Evolutionary conservation across 1,139 yeast species (phyloP).

Genomic region (Saccharomycopsis hybrid): DNA sequence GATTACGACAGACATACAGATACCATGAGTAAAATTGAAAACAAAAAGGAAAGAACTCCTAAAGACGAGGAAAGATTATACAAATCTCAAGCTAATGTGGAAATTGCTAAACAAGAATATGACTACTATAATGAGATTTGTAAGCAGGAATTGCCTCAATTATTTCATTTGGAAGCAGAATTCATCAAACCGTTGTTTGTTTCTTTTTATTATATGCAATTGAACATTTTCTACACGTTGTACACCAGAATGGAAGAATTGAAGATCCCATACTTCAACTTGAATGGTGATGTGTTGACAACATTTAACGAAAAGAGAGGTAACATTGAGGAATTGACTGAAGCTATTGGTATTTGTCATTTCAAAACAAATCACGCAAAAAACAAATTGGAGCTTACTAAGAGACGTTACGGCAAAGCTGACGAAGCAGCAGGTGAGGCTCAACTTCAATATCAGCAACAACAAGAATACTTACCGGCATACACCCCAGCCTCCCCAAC

Average conservation of each 20-base stretch:
- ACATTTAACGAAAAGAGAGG: constrained; percentile 80
- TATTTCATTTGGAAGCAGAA: constrained; percentile 84
- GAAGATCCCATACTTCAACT: constrained; percentile 93
- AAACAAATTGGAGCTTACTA: constrained; percentile 73
- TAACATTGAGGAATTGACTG: constrained; percentile 81
- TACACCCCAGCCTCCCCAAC: constrained; percentile 26
- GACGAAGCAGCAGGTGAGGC: constrained; percentile 32
- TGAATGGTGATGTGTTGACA: constrained; percentile 74
- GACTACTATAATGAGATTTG: constrained; percentile 94
- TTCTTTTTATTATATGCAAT: constrained; percentile 93
- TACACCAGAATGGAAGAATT: constrained; percentile 89
- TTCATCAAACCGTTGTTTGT: constrained; percentile 91
- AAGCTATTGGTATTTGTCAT: constrained; percentile 78
- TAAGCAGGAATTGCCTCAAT: constrained; percentile 79
- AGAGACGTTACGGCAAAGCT: constrained; percentile 58
- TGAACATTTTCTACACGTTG: constrained; percentile 89
- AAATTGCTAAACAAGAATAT: constrained; percentile 89
- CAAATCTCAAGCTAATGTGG: constrained; percentile 82
- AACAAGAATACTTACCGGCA: constrained; percentile 24
- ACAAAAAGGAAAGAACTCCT: constrained; percentile 64
- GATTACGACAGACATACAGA: constrained; percentile 85
- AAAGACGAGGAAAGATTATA: constrained; percentile 91
- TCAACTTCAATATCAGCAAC: constrained; percentile 19
- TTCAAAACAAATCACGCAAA: constrained; percentile 87
- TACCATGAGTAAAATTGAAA: constrained; percentile 57